Evolutionary conservation across 768 basidiomycete genomes (phyloP).

Genomic region (Trametes elegans): DNA sequence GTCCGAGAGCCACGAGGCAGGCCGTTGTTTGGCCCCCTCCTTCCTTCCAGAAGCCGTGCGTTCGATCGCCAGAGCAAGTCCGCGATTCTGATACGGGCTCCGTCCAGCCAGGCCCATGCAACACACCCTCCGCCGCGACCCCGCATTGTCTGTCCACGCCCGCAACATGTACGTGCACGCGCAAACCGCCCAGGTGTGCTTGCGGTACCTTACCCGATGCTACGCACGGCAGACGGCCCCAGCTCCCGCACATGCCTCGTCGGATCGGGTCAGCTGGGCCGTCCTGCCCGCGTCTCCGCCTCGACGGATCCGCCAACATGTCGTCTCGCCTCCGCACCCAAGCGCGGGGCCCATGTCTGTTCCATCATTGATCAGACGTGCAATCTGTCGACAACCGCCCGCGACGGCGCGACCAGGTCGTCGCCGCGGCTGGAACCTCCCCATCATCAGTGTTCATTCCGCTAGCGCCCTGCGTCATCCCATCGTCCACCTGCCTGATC

Average conservation of each 20-base stretch:
- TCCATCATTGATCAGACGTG: conserved; percentile 9
- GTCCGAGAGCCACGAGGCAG: conserved; percentile 13
- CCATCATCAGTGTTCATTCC: not conserved
- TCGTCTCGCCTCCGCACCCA: no score
- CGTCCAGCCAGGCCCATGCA: not conserved
- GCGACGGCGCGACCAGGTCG: not conserved
- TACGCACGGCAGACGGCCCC: no score
- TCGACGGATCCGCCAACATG: no score
- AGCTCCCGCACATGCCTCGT: no score
- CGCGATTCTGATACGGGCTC: conserved; percentile 4
- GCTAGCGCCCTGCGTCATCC: conserved; percentile 10
- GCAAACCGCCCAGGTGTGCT: no score
- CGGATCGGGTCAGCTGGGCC: conserved; percentile 1
- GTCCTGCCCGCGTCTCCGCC: not conserved
- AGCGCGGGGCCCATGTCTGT: not conserved
- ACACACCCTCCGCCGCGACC: conserved; percentile 10
- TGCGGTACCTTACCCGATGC: no score
- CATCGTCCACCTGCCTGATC: conserved; percentile 1
- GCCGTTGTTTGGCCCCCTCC: not conserved
- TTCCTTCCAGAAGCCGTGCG: not conserved
- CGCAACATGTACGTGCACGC: no score
- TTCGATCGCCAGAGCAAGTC: not conserved
- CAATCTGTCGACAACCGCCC: conserved; percentile 8
- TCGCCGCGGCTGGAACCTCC: not conserved
- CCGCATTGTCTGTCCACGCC: not conserved